A percentile compares a stretch with the other conserved stretches of the same genome.
These are phyloP conservation scores for Sugiyamaella novakii DNA, from an alignment of 1,139 yeast genomes.

Conservation along the genomic window DNA sequence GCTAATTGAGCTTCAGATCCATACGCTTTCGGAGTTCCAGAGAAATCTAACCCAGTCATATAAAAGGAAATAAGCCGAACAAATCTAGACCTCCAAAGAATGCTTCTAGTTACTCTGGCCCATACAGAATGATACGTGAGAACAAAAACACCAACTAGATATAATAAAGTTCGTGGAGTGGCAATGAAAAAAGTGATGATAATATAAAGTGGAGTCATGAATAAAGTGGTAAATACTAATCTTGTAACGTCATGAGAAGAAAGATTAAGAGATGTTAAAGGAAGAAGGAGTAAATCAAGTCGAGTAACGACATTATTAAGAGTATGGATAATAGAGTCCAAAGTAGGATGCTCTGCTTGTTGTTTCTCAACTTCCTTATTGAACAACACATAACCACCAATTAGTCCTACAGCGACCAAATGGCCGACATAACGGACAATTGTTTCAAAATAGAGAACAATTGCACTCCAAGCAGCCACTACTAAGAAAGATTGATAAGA, in stretches of 20 bases:
- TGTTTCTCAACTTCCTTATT: conserved; percentile 46
- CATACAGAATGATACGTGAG: conserved; percentile 86
- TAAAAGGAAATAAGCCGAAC: conserved; percentile 74
- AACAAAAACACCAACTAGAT: conserved; percentile 61
- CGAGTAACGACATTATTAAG: conserved; percentile 75
- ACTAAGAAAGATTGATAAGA: conserved; percentile 72
- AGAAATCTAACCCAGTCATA: conserved; percentile 84
- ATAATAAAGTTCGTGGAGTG: conserved; percentile 68
- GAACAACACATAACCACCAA: conserved; percentile 63
- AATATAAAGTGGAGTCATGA: conserved; percentile 82
- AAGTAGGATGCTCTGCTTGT: conserved; percentile 69
- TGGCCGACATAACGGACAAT: conserved; percentile 81
- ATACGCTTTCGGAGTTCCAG: conserved; percentile 46
- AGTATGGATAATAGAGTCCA: conserved; percentile 86
- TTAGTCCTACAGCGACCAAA: conserved; percentile 64
- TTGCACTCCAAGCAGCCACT: conserved; percentile 57
- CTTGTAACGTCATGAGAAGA: conserved; percentile 79
- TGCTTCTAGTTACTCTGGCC: conserved; percentile 74
- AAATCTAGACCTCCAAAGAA: conserved; percentile 79
- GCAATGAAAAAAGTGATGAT: conserved; percentile 65
- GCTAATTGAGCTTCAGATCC: conserved; percentile 32
- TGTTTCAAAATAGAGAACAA: conserved; percentile 72
- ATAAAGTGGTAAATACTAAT: conserved; percentile 76
- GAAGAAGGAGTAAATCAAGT: conserved; percentile 74
- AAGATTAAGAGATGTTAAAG: conserved; percentile 68